Percentiles rank a stretch among this genome's conserved stretches.
Evolutionary conservation across 2,329 filamentous ascomycete genomes (phyloP).

Genomic region (Aspergillus cejpii): DNA sequence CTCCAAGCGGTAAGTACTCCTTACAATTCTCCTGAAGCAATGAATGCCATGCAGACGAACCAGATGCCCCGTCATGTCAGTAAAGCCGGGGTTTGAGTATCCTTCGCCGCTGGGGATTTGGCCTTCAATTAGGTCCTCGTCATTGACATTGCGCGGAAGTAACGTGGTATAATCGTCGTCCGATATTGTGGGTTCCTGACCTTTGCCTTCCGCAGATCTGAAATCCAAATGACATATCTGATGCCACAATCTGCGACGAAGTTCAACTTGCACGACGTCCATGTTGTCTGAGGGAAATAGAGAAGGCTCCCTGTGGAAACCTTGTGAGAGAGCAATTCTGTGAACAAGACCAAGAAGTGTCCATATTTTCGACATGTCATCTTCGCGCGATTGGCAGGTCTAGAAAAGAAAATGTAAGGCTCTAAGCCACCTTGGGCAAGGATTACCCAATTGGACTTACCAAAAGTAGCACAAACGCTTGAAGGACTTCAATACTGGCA

Average conservation of each 20-base stretch:
- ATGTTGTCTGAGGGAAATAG: slow-evolving; percentile 10
- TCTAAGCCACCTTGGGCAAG: too few relatives aligned
- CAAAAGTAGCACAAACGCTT: slow-evolving; percentile 4
- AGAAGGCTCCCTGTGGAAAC: slow-evolving; percentile 10
- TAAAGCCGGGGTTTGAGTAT: slow-evolving; percentile 5
- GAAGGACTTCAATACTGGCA: slow-evolving; percentile 4
- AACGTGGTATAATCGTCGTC: slow-evolving; percentile 11
- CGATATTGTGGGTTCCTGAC: slow-evolving; percentile 10
- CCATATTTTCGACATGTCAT: slow-evolving; percentile 11
- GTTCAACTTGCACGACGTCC: slow-evolving; percentile 9
- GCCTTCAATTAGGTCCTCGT: slow-evolving; percentile 8
- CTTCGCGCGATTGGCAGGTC: slow-evolving; percentile 11
- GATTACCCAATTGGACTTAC: too few relatives aligned
- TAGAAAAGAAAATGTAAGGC: too few relatives aligned
- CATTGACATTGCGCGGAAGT: slow-evolving; percentile 9
- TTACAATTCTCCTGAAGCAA: slow-evolving; percentile 8
- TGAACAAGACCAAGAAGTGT: slow-evolving; percentile 8
- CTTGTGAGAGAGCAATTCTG: slow-evolving; percentile 11
- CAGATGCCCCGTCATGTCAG: slow-evolving; percentile 11
- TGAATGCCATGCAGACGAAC: slow-evolving; percentile 9
- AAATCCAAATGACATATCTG: slow-evolving; percentile 12
- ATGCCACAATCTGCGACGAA: slow-evolving; percentile 10
- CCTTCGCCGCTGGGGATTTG: background rate
- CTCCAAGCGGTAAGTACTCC: slow-evolving; percentile 6
- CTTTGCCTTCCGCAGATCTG: slow-evolving; percentile 8